Percentiles rank a stretch among this genome's conserved stretches.
phyloP scores from a whole-genome alignment of 257 asterid species.

The Nicotiana benthamiana region DNA sequence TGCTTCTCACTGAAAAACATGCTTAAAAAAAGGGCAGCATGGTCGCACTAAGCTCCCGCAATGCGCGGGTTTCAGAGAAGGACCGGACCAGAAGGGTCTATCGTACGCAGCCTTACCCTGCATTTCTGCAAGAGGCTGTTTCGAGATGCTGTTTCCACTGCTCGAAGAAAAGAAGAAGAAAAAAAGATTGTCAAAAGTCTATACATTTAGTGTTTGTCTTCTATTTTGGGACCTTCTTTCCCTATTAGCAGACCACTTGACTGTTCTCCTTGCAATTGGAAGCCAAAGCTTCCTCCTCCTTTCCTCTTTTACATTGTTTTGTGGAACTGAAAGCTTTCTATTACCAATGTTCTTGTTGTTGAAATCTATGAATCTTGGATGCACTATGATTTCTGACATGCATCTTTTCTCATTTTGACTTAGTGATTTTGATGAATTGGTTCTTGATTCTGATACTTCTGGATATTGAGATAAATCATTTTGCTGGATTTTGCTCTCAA shows the following conservation, averaged over 20 bases:
- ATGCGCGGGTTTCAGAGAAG: no score
- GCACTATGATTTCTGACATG: slow-evolving; percentile 58
- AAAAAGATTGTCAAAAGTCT: not conserved
- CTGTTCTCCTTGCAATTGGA: slow-evolving; percentile 76
- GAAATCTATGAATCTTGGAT: slow-evolving; percentile 42
- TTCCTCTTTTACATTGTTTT: slow-evolving; percentile 34
- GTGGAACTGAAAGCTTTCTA: slow-evolving; percentile 4
- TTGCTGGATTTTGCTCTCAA: not conserved
- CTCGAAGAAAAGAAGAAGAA: no score
- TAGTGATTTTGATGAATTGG: slow-evolving; percentile 5
- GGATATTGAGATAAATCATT: not conserved
- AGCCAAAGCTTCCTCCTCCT: slow-evolving; percentile 54
- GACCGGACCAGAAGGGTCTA: no score
- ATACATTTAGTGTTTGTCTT: slow-evolving; percentile 16
- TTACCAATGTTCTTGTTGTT: not conserved
- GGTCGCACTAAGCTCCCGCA: no score
- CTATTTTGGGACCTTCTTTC: slow-evolving; percentile 27
- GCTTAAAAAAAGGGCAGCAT: not conserved
- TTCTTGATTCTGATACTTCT: not conserved
- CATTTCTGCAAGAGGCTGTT: no score
- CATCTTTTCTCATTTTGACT: slow-evolving; percentile 37
- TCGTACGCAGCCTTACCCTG: no score
- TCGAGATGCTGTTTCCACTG: no score
- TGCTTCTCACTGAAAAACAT: not conserved
- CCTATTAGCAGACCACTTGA: slow-evolving; percentile 66